Evolutionary conservation across 2,329 filamentous ascomycete species (phyloP), one percentile per base, ranked within the genome.

Genomic region (Ophiostoma montium): DNA sequence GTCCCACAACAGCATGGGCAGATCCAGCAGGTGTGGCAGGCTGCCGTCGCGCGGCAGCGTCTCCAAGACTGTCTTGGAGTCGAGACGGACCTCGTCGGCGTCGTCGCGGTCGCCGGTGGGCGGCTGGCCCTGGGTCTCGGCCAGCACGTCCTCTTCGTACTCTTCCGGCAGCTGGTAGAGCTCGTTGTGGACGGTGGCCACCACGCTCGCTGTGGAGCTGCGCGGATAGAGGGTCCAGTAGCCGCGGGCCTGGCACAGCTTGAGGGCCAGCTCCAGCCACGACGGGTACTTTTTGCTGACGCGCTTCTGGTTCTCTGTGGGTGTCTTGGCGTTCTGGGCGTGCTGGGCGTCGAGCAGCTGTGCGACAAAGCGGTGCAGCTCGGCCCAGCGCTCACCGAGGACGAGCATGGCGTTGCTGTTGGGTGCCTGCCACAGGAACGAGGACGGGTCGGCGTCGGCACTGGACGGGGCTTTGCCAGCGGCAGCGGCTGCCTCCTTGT

Each of bases 371-470:
- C 79, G 75, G 61, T 95, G 88, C 10, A 95, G 73, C 57, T 94
- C 86, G 12, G 76, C 68, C 92, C 92, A 98, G 59, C 83, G 88
- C 44, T 87, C 78, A 39, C 89, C 88, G 50, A 92, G 80, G 61
- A 90, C 82, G 10, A 98, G 70, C 11, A 81, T 77, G 1, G 90
- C 89, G 54, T 92, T 84, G 59, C 82, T 86, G 55, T 80, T 84
- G 5, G 90, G 89, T 2, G 81, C 78, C 64, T 95, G 84, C 82
- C 88, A 95, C 9, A 94, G 68, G 58, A 94, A 94, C 0, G 84
- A 71, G 0, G 75, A 73, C 65, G 46, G n/a, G 16, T 49, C 44
- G 5, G n/a, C 5, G 63, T 57, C 10, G 58, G 54, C 5, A 27
- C n/a, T 27, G 2, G 16, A 21, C 18, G 36, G 11, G 23, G 23